Evolutionary conservation across 192 early-diverging fungal species (phyloP), one percentile per base, ranked within the genome.

Genomic region (Mortierella antarctica): DNA sequence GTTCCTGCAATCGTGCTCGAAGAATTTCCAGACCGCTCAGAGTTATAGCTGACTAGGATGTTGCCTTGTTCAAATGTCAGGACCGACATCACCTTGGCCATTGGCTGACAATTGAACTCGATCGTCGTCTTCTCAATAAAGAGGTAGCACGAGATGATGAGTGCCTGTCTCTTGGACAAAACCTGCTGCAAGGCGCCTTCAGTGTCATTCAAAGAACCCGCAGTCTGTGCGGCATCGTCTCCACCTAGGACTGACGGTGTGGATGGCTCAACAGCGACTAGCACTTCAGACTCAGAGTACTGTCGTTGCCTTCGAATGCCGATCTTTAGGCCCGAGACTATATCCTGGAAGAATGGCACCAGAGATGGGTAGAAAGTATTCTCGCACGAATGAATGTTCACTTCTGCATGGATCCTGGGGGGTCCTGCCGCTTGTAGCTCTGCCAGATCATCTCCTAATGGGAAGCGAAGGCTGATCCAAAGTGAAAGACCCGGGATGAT

Each of bases 351-450:
- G 65, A 95, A 94, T 6, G 86, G 83, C 0, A 95, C 84, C 14
- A 95, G 73, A 0, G 90, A 88, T 14, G 93, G 93, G 73, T 92
- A 88, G 13, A 95, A 62, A 1, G 83, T 86, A 66, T 95, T 95
- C 54, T 93, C 84, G 55, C 93, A 93, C 45, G 88, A 76, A 66
- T 90, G 89, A 63, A 94, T 88, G 52, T 90, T 69, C 23, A 94
- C 78, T 55, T 92, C 90, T 12, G 88, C 82, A 73, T 91, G 89
- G 10, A 91, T 52, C 21, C 83, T 76, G n/a, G 78, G 81, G 2
- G 65, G 72, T 1, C 64, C 65, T 31, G 73, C 74, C 13, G 60
- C 67, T 14, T 79, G 39, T 0, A 82, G 71, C 18, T 80, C 69
- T 9, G 71, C 52, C 1, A 74, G 15, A 15, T 68, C 57, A 49